A percentile compares a stretch with the other conserved stretches of the same genome.
phyloP scores from a whole-genome alignment of 495 filamentous ascomycete species.

The Talaromyces stipitatus region DNA sequence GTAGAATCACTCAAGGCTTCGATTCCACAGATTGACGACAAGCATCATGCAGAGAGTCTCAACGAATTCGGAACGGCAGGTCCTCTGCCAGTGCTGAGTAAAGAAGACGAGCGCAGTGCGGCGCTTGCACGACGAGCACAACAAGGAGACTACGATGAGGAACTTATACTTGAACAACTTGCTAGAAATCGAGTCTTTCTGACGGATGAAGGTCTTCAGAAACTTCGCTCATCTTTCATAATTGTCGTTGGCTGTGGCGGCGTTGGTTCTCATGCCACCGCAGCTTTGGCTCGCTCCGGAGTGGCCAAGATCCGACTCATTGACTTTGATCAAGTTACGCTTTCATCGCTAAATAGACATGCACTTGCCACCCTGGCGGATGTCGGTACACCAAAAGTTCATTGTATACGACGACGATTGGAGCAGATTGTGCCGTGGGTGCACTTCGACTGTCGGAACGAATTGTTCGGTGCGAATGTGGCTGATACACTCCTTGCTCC shows the following conservation, averaged over 20 bases:
- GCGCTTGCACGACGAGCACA: slow-evolving; percentile 73
- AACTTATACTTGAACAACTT: slow-evolving; percentile 91
- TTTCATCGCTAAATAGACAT: slow-evolving; percentile 89
- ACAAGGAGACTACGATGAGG: slow-evolving; percentile 87
- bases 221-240: slow-evolving; percentile 74
- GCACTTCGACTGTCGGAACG: slow-evolving; percentile 76
- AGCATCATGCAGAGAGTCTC: slow-evolving; percentile 52
- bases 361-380: slow-evolving; percentile 90
- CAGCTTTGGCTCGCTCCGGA: slow-evolving; percentile 82
- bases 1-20: slow-evolving; percentile 63
- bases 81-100: slow-evolving; percentile 42
- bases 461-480: slow-evolving; percentile 65
- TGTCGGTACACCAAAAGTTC: slow-evolving; percentile 91
- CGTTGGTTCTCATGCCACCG: slow-evolving; percentile 85
- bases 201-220: slow-evolving; percentile 65
- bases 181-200: slow-evolving; percentile 93
- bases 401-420: slow-evolving; percentile 67
- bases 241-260: slow-evolving; percentile 90
- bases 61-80: slow-evolving; percentile 66
- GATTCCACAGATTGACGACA: slow-evolving; percentile 50
- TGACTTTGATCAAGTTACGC: slow-evolving; percentile 96
- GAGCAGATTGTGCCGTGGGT: slow-evolving; percentile 88
- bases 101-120: slow-evolving; percentile 72
- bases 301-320: slow-evolving; percentile 81
- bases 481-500: slow-evolving; percentile 57